Conservation (phyloP, 352 stramenopile genomes). For the Globisporangium yorkense region DNA sequence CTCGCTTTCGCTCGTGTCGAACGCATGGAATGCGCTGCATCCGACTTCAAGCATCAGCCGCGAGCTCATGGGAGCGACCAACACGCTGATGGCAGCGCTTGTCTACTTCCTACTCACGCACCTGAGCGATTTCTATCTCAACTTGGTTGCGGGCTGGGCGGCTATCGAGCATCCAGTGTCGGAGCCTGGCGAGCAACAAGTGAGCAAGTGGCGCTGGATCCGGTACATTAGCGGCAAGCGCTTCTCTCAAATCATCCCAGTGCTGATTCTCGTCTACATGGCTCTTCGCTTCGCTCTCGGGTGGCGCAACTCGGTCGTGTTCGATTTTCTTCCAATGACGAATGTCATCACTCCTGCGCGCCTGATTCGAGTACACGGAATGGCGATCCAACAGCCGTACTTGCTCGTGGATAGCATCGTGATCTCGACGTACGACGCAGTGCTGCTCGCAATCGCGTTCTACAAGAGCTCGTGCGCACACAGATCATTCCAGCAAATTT, state of each 20-base stretch:
- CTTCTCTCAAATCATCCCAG: conserved; percentile 7
- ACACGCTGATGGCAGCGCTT: conserved; percentile 20
- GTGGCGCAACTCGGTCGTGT: conserved; percentile 23
- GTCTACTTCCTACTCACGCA: conserved; percentile 23
- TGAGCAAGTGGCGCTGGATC: conserved; percentile 5
- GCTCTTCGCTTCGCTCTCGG: conserved; percentile 18
- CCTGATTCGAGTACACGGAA: conserved; percentile 13
- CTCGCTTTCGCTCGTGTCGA: conserved; percentile 15
- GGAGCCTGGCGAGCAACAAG: neutral
- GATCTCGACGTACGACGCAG: conserved; percentile 16
- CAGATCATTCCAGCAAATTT: conserved; percentile 25
- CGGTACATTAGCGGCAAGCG: conserved; percentile 5
- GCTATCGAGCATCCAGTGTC: conserved; percentile 5
- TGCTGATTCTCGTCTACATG: conserved; percentile 19
- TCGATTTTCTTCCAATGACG: conserved; percentile 36
- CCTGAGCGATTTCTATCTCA: conserved; percentile 30
- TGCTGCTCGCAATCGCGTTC: conserved; percentile 16
- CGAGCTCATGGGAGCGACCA: conserved; percentile 21
- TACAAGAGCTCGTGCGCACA: conserved; percentile 22
- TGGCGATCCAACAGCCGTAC: conserved; percentile 8
- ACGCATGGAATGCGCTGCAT: conserved; percentile 15
- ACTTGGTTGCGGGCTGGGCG: conserved; percentile 10
- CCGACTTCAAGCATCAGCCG: conserved; percentile 2
- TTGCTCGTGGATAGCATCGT: conserved; percentile 19
- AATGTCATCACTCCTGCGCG: conserved; percentile 29